Conservation (phyloP, 2,329 filamentous ascomycete species). For the Calonectria henricotiae region DNA sequence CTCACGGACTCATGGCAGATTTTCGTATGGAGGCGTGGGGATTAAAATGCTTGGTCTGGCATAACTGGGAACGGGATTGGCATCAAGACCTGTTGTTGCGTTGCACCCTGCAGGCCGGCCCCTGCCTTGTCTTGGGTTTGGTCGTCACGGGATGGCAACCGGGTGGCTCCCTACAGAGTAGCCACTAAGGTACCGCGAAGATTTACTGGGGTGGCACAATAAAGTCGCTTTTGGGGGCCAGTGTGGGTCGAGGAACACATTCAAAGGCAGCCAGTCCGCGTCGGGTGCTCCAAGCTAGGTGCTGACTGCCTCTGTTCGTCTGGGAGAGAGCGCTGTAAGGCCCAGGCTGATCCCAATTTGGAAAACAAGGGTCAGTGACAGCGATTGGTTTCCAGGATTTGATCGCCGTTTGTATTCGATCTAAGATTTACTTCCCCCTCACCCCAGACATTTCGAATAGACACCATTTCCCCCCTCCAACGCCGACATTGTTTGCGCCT, state of each 20-base stretch:
- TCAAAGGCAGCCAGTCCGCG: conserved; percentile 10
- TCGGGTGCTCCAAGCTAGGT: conserved; percentile 13
- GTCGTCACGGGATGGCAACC: conserved; percentile 37
- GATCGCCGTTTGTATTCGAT: conserved; percentile 8
- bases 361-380: conserved; percentile 15
- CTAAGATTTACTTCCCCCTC: conserved; percentile 17
- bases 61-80: conserved; percentile 24
- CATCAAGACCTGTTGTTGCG: conserved; percentile 32
- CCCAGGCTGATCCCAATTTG: conserved; percentile 25
- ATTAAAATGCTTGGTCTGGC: conserved; percentile 28
- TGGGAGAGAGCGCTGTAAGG: conserved; percentile 12
- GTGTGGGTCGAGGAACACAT: conserved; percentile 14
- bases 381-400: conserved; percentile 15
- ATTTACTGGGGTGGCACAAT: conserved; percentile 24
- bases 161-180: conserved; percentile 33
- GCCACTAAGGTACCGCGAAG: conserved; percentile 33
- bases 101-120: conserved; percentile 32
- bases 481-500: not conserved
- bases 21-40: conserved; percentile 29
- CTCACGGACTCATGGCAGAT: conserved; percentile 47
- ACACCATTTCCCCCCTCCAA: not conserved
- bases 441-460: conserved; percentile 1
- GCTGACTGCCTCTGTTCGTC: conserved; percentile 17
- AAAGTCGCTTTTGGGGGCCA: conserved; percentile 19
- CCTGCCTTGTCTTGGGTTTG: conserved; percentile 36